Evolutionary conservation across 805 yeast species (phyloP), one percentile per base, ranked within the genome.

Genomic region (Saturnispora galanensis): DNA sequence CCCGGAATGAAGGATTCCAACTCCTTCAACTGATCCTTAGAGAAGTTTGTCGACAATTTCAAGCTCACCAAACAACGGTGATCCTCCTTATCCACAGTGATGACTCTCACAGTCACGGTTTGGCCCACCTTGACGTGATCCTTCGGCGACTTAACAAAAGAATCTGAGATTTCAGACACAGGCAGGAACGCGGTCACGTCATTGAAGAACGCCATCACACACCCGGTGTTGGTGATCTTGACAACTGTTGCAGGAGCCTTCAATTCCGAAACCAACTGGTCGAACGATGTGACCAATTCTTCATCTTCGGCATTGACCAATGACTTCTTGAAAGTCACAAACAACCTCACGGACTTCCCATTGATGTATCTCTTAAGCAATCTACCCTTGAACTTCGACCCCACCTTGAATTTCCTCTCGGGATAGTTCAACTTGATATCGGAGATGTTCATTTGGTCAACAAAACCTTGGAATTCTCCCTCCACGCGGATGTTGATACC

Each of bases 401-500:
- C 97, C 37, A 81, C 78, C 63, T 84, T 85, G 71, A 81, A 90
- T 56, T 87, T 86, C 68, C 93, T 76, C 64, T 93, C 97, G 5
- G 98, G 98, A 57, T 90, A 82, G 3, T 78, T 77, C 50, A 90
- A 69, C 58, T 79, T 81, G 47, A 84, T 73, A 62, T 93, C 99
- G 52, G 95, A 81, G 62, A 93, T 75, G 55, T 90, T 96, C 21
- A 67, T 57, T 26, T 77, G 69, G 11, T 85, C 81, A 28, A 86
- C 97, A 50, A 73, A 66, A 5, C 87, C 98, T 36, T 73, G 79
- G 52, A 82, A 84, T 40, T 74, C 72, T 42, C 77, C 79, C 48
- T 80, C 78, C 10, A 87, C 56, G 54, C 75, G 77, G 29, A 93
- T 70, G 30, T 76, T 60, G 29, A 93, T 70, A 17, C 96, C 96